Percentiles rank a stretch among this genome's conserved stretches.
Evolutionary conservation across 768 basidiomycete genomes (phyloP).

Genomic region (Tricholoma furcatifolium): DNA sequence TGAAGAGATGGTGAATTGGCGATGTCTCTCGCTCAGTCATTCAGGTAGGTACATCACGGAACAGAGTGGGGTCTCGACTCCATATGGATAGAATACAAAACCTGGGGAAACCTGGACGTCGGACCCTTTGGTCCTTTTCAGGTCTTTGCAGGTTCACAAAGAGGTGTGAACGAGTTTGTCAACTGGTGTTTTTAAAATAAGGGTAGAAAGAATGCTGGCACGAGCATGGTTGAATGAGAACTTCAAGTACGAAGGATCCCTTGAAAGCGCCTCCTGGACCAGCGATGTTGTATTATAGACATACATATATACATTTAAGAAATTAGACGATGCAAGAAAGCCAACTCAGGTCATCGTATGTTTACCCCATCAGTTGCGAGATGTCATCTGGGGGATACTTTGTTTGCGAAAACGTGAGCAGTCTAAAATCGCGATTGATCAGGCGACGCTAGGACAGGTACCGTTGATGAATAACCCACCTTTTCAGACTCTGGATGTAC

Average conservation of each 20-base stretch:
- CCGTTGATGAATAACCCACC: conserved; percentile 45
- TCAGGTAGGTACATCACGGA: no score
- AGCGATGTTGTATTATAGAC: neutral
- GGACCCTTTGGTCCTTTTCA: no score
- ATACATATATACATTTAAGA: conserved; percentile 31
- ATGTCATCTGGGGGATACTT: conserved; percentile 94
- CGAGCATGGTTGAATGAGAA: no score
- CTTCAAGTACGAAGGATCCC: no score
- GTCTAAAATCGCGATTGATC: conserved; percentile 40
- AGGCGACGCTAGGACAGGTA: neutral
- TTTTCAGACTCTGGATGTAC: conserved; percentile 96
- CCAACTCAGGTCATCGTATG: neutral
- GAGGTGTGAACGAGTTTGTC: neutral
- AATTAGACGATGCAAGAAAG: neutral
- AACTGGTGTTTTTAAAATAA: no score
- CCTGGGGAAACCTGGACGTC: no score
- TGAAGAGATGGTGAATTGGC: neutral
- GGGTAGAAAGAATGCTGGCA: no score
- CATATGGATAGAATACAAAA: no score
- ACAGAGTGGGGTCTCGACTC: no score
- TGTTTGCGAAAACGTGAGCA: conserved; percentile 94
- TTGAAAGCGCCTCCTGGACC: neutral
- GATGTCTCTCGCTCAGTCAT: no score
- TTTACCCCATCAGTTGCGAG: conserved; percentile 82
- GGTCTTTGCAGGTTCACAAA: neutral